Evolutionary conservation across 768 basidiomycete genomes (phyloP), one percentile per base, ranked within the genome.

Genomic region (Collybia nuda): DNA sequence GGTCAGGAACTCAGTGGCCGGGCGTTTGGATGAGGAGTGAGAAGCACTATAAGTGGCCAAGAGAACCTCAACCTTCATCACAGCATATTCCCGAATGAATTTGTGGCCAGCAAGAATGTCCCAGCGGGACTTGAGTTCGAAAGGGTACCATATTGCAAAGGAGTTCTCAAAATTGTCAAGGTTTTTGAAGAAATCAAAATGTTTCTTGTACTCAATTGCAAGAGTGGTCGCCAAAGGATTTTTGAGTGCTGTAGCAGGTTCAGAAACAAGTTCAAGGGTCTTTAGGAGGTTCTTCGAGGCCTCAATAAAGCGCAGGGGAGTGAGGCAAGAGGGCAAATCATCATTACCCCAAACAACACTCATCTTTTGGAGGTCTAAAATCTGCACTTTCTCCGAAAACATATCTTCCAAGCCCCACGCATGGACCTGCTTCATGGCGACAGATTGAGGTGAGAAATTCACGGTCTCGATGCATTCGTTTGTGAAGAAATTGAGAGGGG

Each of bases 81-180:
- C n/a, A n/a, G n/a, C n/a, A n/a, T n/a, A n/a, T n/a, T n/a, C n/a
- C n/a, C n/a, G n/a, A n/a, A n/a, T n/a, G n/a, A n/a, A n/a, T n/a
- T n/a, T n/a, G n/a, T n/a, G n/a, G n/a, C n/a, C n/a, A n/a, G n/a
- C n/a, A n/a, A 56, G 21, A 8, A 59, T 52, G 1, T 40, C 47
- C 26, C 51, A 32, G 1, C 53, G 12, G 12, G 50, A 47, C 47
- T 49, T 23, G 3, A 41, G 3, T 23, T 59, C 55, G 29, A 59
- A 51, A 1, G 18, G 1, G 22, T 59, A 59, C 52, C 49, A 56
- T n/a, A 6, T 23, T 0, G 32, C 6, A 23, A 32, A 59, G 1
- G 38, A 52, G 2, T 40, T 41, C 24, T 59, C 52, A 9, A 59
- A 47, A 14, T 52, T 53, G 1, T 35, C 40, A 9, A 48, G 11